A percentile compares a stretch with the other conserved stretches of the same genome.
phyloP scores from a whole-genome alignment of 441 rosid genomes.

The Pelargonium australe region DNA sequence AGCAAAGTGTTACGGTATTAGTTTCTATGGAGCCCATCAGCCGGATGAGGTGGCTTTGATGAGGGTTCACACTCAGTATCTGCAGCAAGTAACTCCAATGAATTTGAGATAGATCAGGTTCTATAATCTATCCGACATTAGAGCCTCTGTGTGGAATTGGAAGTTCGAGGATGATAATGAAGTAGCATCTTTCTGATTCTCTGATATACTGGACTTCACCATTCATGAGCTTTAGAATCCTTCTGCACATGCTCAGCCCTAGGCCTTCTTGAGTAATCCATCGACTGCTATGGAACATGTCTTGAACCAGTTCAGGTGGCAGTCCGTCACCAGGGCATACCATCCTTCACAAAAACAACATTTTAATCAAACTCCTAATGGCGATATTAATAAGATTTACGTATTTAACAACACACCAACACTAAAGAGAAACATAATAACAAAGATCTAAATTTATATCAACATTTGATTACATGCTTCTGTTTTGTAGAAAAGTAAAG shows the following conservation, averaged over 20 bases:
- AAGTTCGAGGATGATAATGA: conserved; percentile 63
- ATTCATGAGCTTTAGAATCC: conserved; percentile 76
- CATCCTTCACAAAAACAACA: conserved; percentile 45
- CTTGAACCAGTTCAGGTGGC: conserved; percentile 81
- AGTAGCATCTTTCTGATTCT: conserved; percentile 70
- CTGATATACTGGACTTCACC: conserved; percentile 89
- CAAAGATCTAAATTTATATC: too few species aligned
- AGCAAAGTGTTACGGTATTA: too few species aligned
- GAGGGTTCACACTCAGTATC: too few species aligned
- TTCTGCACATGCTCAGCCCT: conserved; percentile 85
- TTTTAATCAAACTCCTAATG: conserved; percentile 11
- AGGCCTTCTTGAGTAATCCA: conserved; percentile 82
- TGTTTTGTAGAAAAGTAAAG: too few species aligned
- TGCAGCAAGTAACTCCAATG: too few species aligned
- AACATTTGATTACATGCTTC: too few species aligned
- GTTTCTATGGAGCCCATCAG: too few species aligned
- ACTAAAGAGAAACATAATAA: too few species aligned
- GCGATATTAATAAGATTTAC: neutral
- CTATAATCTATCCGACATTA: neutral
- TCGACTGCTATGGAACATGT: conserved; percentile 77
- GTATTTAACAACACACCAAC: neutral
- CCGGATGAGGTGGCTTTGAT: too few species aligned
- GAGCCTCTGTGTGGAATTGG: conserved; percentile 38
- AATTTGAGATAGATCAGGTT: neutral
- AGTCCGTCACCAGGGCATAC: conserved; percentile 92